Evolutionary conservation across 352 stramenopile species (phyloP).

Genomic region (Phytopythium cucurbitacearum): DNA sequence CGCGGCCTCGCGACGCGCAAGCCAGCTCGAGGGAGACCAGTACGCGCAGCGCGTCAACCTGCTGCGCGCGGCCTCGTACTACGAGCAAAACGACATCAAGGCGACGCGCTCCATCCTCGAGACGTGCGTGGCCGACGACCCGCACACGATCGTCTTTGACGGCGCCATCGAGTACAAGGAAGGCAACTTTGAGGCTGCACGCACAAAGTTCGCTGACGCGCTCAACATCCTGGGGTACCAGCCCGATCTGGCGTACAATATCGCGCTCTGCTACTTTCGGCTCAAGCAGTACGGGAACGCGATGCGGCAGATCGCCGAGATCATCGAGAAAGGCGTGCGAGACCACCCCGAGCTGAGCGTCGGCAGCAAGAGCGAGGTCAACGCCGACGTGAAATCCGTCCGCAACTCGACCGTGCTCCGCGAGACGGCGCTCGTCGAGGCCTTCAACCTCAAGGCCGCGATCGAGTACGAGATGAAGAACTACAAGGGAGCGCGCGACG

Average conservation of each 20-base stretch:
- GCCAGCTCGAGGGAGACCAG: constrained; percentile 82
- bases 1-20: constrained; percentile 69
- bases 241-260: constrained; percentile 93
- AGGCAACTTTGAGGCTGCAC: constrained; percentile 85
- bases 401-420: constrained; percentile 91
- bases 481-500: constrained; percentile 75
- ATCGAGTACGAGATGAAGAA: constrained; percentile 96
- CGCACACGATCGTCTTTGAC: constrained; percentile 87
- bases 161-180: constrained; percentile 85
- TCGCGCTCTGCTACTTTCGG: constrained; percentile 94
- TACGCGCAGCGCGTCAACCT: constrained; percentile 82
- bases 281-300: constrained; percentile 90
- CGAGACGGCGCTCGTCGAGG: constrained; percentile 92
- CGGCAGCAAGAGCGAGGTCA: constrained; percentile 89
- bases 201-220: constrained; percentile 90
- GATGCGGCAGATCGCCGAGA: constrained; percentile 90
- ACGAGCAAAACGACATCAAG: constrained; percentile 94
- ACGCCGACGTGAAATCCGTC: constrained; percentile 85
- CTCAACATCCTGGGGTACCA: constrained; percentile 93
- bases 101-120: constrained; percentile 90
- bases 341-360: constrained; percentile 93
- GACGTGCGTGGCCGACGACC: constrained; percentile 90
- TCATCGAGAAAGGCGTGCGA: constrained; percentile 90
- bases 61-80: constrained; percentile 91
- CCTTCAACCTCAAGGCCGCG: constrained; percentile 94